Evolutionary conservation across 495 filamentous ascomycete species (phyloP).

Genomic region (Penicillium bovifimosum): DNA sequence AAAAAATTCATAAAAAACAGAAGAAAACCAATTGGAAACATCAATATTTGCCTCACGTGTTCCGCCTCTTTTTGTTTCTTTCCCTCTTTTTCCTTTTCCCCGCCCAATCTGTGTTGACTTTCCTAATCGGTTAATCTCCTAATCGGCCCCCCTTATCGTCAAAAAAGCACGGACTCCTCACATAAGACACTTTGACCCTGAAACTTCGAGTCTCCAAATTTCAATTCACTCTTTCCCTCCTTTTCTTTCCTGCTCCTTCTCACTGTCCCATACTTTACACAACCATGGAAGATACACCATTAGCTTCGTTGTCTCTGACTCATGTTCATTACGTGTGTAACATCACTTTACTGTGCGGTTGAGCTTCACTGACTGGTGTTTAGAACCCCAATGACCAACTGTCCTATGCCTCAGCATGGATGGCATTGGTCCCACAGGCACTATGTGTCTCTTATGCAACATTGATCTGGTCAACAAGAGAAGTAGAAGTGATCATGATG

Average conservation of each 20-base stretch:
- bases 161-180: not conserved
- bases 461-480: conserved; percentile 81
- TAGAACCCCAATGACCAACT: conserved; percentile 83
- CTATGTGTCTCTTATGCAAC: conserved; percentile 86
- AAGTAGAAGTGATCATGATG: conserved; percentile 85
- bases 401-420: conserved; percentile 84
- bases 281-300: conserved; percentile 59
- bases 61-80: too few species aligned
- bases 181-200: not conserved
- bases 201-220: not conserved
- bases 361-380: conserved; percentile 8
- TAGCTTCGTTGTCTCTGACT: conserved; percentile 87
- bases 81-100: not conserved
- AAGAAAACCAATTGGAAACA: too few species aligned
- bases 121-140: not conserved
- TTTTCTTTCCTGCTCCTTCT: not conserved
- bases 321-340: conserved; percentile 87
- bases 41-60: too few species aligned
- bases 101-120: not conserved
- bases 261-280: not conserved
- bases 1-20: not conserved
- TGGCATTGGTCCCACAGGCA: conserved; percentile 87
- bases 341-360: not conserved
- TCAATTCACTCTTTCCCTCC: not conserved
- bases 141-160: not conserved